Evolutionary conservation across 768 basidiomycete genomes (phyloP), one percentile per base, ranked within the genome.

Genomic region (Amanita rubescens): DNA sequence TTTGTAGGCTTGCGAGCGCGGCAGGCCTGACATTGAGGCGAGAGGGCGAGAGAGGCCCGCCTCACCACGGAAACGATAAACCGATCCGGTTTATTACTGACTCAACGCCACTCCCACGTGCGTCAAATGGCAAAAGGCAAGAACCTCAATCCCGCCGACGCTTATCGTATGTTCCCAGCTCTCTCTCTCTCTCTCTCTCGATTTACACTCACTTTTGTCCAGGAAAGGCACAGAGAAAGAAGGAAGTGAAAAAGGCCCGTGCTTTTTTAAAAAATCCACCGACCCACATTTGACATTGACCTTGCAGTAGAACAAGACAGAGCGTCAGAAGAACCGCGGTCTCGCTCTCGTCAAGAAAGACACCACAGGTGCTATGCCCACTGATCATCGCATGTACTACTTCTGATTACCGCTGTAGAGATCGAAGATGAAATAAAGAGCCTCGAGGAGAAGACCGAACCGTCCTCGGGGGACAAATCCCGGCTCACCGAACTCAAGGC

Each of bases 261-360:
- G 33, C 33, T 9, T n/a, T 19, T 46, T 25, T n/a, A n/a, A n/a
- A n/a, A n/a, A n/a, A n/a, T 22, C 33, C 10, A 2, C 32, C 3
- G 5, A 30, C 38, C 45, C 22, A 11, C 38, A 41, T 42, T n/a
- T 41, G 9, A 64, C 57, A 65, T 45, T 39, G 39, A 49, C 32
- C 51, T 50, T 53, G 69, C 69, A 82, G 79, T 85, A 94, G 92
- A 95, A 97, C 77, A 97, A 96, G 75, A 70, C 85, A 65, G 84
- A 80, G 53, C 77, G 94, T 53, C 69, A 79, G 47, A 93, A 94
- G 70, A 70, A 82, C 14, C 80, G 90, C 59, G 94, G 98, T 64
- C 84, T 94, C 65, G 77, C 89, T n/a, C 76, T 91, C 27, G 87
- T 96, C 38, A 98, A 97, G 76, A 93, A 92, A 69, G 94, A 97